Percentiles rank a stretch among this genome's conserved stretches.
Conservation (phyloP, 345 rosid species). For the Leavenworthia alabamica region DNA sequence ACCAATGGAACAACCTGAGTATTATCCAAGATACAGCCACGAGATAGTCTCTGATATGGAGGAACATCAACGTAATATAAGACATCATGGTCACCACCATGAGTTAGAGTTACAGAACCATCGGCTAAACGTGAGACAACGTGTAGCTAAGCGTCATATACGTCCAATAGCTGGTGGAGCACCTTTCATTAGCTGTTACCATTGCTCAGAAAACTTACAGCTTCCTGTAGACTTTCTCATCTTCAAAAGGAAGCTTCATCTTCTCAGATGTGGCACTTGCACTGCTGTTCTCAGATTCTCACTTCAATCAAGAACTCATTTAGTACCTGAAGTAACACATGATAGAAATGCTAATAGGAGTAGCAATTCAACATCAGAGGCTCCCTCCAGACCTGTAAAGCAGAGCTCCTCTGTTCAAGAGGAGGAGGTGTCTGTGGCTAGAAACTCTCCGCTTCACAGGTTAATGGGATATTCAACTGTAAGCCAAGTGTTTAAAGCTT, state of each 20-base stretch:
- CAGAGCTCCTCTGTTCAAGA: conserved; percentile 32
- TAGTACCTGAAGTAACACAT: conserved; percentile 31
- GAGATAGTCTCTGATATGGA: conserved; percentile 43
- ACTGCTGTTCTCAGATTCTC: conserved; percentile 55
- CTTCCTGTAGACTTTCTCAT: conserved; percentile 81
- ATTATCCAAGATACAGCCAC: conserved; percentile 23
- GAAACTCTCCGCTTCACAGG: conserved; percentile 63
- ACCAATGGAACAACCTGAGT: conserved; percentile 42
- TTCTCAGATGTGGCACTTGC: conserved; percentile 72
- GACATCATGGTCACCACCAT: conserved; percentile 21
- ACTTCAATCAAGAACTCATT: conserved; percentile 47
- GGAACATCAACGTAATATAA: conserved; percentile 36
- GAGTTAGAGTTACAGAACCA: conserved; percentile 31
- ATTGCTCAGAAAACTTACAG: conserved; percentile 50
- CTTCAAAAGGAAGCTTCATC: conserved; percentile 51
- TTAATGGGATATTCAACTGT: conserved; percentile 85
- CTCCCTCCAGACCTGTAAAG: conserved; percentile 31
- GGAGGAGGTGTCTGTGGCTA: conserved; percentile 35
- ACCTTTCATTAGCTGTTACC: conserved; percentile 61
- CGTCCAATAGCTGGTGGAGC: conserved; percentile 82
- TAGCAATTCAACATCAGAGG: conserved; percentile 24
- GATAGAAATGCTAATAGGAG: conserved; percentile 28
- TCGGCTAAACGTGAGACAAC: conserved; percentile 39
- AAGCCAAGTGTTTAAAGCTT: conserved; percentile 45
- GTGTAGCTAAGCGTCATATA: conserved; percentile 49